phyloP scores from a whole-genome alignment of 176 grass and related monocot species.

The Zea luxurians region DNA sequence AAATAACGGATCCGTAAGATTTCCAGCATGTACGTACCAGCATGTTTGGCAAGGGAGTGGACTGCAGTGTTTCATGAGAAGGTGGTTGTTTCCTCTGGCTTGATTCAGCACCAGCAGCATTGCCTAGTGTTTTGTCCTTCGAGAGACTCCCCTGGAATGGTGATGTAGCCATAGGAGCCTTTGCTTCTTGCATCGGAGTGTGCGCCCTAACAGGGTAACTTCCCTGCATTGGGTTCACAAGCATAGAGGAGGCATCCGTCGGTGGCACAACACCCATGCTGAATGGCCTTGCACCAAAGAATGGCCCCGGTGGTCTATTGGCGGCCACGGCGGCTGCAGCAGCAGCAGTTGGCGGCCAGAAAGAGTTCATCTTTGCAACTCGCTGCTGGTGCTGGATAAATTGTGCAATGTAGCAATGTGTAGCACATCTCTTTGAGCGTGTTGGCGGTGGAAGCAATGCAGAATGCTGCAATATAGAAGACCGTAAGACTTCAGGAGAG shows the following conservation, averaged over 20 bases:
- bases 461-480: slow-evolving; percentile 56
- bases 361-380: slow-evolving; percentile 68
- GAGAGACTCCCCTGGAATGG: slow-evolving; percentile 50
- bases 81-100: slow-evolving; percentile 74
- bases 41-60: slow-evolving; percentile 55
- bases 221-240: slow-evolving; percentile 70
- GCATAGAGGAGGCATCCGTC: slow-evolving; percentile 52
- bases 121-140: slow-evolving; percentile 59
- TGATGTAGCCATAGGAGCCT: slow-evolving; percentile 35
- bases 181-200: slow-evolving; percentile 56
- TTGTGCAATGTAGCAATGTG: slow-evolving; percentile 87
- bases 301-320: slow-evolving; percentile 44
- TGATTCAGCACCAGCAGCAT: slow-evolving; percentile 51
- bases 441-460: slow-evolving; percentile 49
- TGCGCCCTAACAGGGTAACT: slow-evolving; percentile 66
- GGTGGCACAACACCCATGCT: slow-evolving; percentile 62
- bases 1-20: not conserved
- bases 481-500: not conserved
- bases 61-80: slow-evolving; percentile 69
- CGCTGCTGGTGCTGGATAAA: slow-evolving; percentile 70
- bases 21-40: slow-evolving; percentile 48
- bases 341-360: slow-evolving; percentile 55
- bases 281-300: slow-evolving; percentile 72
- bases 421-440: slow-evolving; percentile 71
- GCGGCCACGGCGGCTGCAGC: slow-evolving; percentile 21